Percentiles rank a stretch among this genome's conserved stretches.
These are phyloP conservation scores for Apiotrichum siamense DNA, from an alignment of 1,284 basidiomycete genomes.

Conservation along the genomic window DNA sequence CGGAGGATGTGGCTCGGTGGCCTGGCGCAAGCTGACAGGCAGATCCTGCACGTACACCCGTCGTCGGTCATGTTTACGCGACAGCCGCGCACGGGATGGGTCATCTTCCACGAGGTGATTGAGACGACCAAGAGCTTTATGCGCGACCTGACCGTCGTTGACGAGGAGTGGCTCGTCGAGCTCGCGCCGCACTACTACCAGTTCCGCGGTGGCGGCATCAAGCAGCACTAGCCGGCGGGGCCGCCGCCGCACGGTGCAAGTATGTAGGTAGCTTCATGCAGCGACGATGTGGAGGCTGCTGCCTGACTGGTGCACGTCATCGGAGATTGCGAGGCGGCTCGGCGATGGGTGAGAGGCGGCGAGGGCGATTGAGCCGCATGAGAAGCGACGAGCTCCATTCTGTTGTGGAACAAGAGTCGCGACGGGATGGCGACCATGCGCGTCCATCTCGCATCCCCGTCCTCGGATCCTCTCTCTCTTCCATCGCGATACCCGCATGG, in stretches of 20 bases:
- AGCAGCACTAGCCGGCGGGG: slow-evolving; percentile 27
- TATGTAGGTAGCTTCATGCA: background rate
- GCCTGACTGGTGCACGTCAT: too few species aligned
- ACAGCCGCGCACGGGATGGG: slow-evolving; percentile 82
- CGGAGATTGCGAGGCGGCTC: too few species aligned
- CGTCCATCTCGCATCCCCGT: background rate
- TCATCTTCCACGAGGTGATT: slow-evolving; percentile 90
- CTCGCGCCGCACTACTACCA: slow-evolving; percentile 48
- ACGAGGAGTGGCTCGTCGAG: slow-evolving; percentile 53
- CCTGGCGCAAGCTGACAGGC: slow-evolving; percentile 12
- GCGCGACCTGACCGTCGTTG: slow-evolving; percentile 53
- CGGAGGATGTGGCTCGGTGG: too few species aligned
- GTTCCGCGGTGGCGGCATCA: slow-evolving; percentile 42
- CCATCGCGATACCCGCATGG: too few species aligned
- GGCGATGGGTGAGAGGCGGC: too few species aligned
- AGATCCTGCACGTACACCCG: slow-evolving; percentile 85
- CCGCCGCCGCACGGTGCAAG: background rate
- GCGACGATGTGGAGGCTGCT: too few species aligned
- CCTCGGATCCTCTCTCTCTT: background rate
- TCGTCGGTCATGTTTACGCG: slow-evolving; percentile 91
- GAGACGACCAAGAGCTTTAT: slow-evolving; percentile 81
- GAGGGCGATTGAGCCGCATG: too few species aligned
- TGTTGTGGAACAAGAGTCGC: too few species aligned
- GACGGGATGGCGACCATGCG: too few species aligned
- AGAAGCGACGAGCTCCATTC: too few species aligned